Evolutionary conservation across 306 rosid species (phyloP), one percentile per base, ranked within the genome.

Genomic region (Lathyrus aphaca): DNA sequence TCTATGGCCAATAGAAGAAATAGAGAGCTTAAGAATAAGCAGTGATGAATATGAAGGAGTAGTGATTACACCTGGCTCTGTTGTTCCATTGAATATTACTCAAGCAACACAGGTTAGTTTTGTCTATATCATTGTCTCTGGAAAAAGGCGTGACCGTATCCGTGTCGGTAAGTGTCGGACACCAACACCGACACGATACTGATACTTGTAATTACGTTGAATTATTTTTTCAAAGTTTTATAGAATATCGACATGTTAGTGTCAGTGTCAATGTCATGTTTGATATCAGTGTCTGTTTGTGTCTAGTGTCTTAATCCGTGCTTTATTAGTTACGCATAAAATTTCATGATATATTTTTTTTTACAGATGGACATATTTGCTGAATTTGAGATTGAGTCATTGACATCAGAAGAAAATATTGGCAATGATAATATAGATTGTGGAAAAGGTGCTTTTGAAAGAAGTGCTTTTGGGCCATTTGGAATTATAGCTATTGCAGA

Each of bases 1-100:
- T 58, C 81, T 73, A 27, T 91, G 97, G 95, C 95, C 97, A 3
- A 79, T 91, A 64, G 86, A 91, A 46, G 97, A 91, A 79, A 21
- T 91, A 13, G 95, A 91, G 76, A 82, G 59, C 56, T 80, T 91
- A 82, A 91, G 95, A 74, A 1, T 84, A 21, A 78, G 75, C 71
- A 80, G 79, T 59, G 74, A 40, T 7, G 82, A 80, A 10, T 88
- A 83, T 81, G 82, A 68, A 29, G 76, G 65, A 21, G 66, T 91
- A 3, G 16, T 88, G 50, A 56, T 88, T 14, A 29, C 74, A 30
- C 83, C 97, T 2, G 95, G 95, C 9, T 69, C 95, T 21, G 66
- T 85, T 38, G 81, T 88, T 30, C 83, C 82, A 11, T 66, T 91
- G 0, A 57, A 84, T 55, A 80, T 91, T 10, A 86, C 71, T 66